phyloP scores from a whole-genome alignment of 306 rosid species.

The Gleditsia sinensis region DNA sequence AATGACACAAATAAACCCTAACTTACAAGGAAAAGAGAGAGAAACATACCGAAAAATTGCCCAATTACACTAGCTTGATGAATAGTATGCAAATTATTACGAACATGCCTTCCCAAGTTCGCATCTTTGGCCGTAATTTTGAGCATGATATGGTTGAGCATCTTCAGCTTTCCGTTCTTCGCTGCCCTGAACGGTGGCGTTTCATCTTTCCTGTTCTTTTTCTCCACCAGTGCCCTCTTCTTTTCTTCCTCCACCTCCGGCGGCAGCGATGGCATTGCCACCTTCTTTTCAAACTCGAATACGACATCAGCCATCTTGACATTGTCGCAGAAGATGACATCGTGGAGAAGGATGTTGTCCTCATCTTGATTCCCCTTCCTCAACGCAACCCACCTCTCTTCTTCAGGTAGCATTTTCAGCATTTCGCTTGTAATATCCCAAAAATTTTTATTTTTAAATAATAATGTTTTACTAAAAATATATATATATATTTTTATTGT shows the following conservation, averaged over 20 bases:
- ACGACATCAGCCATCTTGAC: background rate
- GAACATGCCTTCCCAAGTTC: background rate
- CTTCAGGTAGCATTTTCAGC: background rate
- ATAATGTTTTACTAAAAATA: too few relatives aligned
- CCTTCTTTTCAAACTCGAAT: background rate
- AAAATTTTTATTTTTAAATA: too few relatives aligned
- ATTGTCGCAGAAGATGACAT: background rate
- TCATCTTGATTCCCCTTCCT: background rate
- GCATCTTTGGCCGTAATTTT: background rate
- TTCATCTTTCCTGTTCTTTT: background rate
- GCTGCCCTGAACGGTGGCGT: slow-evolving; percentile 30
- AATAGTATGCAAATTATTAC: background rate
- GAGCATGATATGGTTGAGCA: background rate
- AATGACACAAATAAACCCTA: too few relatives aligned
- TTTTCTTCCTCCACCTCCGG: background rate
- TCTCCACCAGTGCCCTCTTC: background rate
- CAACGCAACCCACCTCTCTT: background rate
- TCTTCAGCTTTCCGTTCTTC: background rate
- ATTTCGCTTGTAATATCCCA: too few relatives aligned
- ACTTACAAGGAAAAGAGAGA: too few relatives aligned
- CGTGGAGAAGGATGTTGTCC: background rate
- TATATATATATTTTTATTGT: too few relatives aligned
- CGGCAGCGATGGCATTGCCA: background rate
- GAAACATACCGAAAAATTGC: background rate
- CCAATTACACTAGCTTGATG: background rate